These are phyloP conservation scores for Rhizopogon vesiculosus DNA, from an alignment of 768 basidiomycete species.

Conservation along the genomic window DNA sequence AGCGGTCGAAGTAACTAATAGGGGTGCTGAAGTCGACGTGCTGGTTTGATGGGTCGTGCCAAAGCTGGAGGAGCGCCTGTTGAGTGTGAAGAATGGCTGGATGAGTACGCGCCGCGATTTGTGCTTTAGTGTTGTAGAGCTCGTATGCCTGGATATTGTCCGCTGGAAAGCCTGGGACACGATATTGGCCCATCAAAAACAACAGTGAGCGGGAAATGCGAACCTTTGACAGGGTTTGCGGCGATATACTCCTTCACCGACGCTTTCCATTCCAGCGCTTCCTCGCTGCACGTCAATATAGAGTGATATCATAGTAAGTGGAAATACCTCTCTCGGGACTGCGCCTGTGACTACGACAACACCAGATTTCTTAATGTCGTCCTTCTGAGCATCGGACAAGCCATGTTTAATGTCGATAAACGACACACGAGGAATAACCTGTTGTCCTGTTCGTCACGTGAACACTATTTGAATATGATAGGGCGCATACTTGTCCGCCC, in stretches of 20 bases:
- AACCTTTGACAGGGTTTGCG: slow-evolving; percentile 51
- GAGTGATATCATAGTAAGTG: slow-evolving; percentile 13
- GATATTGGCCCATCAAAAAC: background rate
- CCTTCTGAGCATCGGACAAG: slow-evolving; percentile 39
- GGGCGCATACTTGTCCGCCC: slow-evolving; percentile 41
- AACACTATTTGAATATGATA: background rate
- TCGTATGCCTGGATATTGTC: slow-evolving; percentile 71
- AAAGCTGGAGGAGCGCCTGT: slow-evolving; percentile 50
- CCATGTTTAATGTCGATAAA: slow-evolving; percentile 43
- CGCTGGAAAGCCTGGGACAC: slow-evolving; percentile 52
- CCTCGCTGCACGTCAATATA: slow-evolving; percentile 25
- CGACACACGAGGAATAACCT: slow-evolving; percentile 50
- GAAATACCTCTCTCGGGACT: slow-evolving; percentile 44
- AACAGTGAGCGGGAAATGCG: background rate
- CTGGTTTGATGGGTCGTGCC: slow-evolving; percentile 41
- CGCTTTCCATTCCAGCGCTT: slow-evolving; percentile 57
- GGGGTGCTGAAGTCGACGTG: slow-evolving; percentile 49
- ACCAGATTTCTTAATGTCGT: slow-evolving; percentile 46
- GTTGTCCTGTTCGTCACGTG: background rate
- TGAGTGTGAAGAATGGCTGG: slow-evolving; percentile 55
- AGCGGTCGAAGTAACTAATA: slow-evolving; percentile 73
- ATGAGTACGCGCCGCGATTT: slow-evolving; percentile 67
- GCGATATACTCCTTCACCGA: slow-evolving; percentile 50
- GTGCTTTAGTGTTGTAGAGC: slow-evolving; percentile 62
- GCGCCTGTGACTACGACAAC: slow-evolving; percentile 54